Conservation (phyloP, 2,329 filamentous ascomycete species). For the Cercospora berteroae region DNA sequence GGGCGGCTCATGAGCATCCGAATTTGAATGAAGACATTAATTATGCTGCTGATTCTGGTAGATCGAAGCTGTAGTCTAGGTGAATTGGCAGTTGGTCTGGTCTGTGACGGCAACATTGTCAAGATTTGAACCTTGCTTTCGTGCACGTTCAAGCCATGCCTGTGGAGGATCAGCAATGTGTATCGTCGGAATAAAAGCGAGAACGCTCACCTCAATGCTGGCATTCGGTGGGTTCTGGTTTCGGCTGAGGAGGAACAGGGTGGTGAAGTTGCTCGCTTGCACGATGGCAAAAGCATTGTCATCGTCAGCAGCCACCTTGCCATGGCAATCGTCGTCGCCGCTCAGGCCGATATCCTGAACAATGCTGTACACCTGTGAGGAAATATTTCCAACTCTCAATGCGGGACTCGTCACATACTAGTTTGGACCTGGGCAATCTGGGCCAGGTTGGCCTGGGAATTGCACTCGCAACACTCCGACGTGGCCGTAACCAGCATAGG, state of each 20-base stretch:
- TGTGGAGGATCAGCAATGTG: background rate
- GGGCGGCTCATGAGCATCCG: slow-evolving; percentile 49
- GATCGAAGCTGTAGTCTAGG: slow-evolving; percentile 9
- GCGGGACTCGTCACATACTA: slow-evolving; percentile 2
- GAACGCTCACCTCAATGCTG: slow-evolving; percentile 20
- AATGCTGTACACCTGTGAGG: background rate
- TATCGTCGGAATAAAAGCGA: no score
- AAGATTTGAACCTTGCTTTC: slow-evolving; percentile 22
- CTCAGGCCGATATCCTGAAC: slow-evolving; percentile 16
- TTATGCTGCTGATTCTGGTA: slow-evolving; percentile 14
- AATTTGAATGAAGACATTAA: slow-evolving; percentile 19
- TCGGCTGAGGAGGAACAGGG: slow-evolving; percentile 26
- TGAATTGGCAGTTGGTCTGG: slow-evolving; percentile 22
- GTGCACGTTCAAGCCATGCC: slow-evolving; percentile 23
- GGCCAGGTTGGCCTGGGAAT: slow-evolving; percentile 23
- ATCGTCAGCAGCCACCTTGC: slow-evolving; percentile 7
- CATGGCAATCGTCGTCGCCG: background rate
- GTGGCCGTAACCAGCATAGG: slow-evolving; percentile 20
- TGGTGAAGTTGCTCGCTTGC: slow-evolving; percentile 25
- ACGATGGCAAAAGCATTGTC: slow-evolving; percentile 27
- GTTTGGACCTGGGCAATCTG: slow-evolving; percentile 27
- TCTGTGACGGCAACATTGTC: slow-evolving; percentile 19
- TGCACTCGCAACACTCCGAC: slow-evolving; percentile 23
- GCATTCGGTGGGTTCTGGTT: slow-evolving; percentile 23
- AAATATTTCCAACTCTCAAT: background rate